Evolutionary conservation across 768 basidiomycete species (phyloP).

Genomic region (Mycena rosella): DNA sequence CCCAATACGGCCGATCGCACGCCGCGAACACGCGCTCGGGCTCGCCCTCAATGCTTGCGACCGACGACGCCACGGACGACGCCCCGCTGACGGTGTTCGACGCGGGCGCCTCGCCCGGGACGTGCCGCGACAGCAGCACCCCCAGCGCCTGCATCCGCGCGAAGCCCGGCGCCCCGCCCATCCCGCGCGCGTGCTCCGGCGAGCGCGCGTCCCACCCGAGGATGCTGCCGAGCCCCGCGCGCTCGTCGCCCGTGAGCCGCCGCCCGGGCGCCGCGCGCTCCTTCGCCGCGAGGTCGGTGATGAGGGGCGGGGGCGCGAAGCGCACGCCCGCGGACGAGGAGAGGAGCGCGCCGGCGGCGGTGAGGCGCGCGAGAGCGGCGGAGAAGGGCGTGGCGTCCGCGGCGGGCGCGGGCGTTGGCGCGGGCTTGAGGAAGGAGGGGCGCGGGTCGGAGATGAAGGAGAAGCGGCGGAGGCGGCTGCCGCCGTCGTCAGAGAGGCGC

Average conservation of each 20-base stretch:
- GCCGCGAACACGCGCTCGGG: constrained; percentile 38
- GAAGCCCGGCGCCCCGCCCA: constrained; percentile 67
- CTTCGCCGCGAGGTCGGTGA: constrained; percentile 63
- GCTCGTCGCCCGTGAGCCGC: constrained; percentile 68
- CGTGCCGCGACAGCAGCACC: constrained; percentile 61
- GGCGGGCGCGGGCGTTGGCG: constrained; percentile 17
- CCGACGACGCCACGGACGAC: constrained; percentile 32
- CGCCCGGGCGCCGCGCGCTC: constrained; percentile 57
- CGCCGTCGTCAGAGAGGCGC: constrained; percentile 47
- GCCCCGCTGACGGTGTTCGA: constrained; percentile 26
- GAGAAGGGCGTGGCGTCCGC: constrained; percentile 50
- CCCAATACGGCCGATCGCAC: constrained; percentile 64
- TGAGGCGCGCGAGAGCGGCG: constrained; percentile 55
- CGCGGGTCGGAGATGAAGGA: constrained; percentile 53
- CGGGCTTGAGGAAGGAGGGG: constrained; percentile 34
- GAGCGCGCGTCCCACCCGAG: constrained; percentile 71
- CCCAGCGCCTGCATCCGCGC: constrained; percentile 69
- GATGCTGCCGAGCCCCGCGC: constrained; percentile 62
- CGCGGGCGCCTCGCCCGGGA: constrained; percentile 39
- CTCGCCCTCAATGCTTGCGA: too few species aligned
- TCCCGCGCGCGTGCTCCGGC: constrained; percentile 48
- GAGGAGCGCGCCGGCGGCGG: constrained; percentile 53
- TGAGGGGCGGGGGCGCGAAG: constrained; percentile 60
- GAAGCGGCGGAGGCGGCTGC: constrained; percentile 49
- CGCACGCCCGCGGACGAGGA: constrained; percentile 68